These are phyloP conservation scores for Pachysandra terminalis DNA, from an alignment of 164 flowering plant genomes.

Conservation along the genomic window DNA sequence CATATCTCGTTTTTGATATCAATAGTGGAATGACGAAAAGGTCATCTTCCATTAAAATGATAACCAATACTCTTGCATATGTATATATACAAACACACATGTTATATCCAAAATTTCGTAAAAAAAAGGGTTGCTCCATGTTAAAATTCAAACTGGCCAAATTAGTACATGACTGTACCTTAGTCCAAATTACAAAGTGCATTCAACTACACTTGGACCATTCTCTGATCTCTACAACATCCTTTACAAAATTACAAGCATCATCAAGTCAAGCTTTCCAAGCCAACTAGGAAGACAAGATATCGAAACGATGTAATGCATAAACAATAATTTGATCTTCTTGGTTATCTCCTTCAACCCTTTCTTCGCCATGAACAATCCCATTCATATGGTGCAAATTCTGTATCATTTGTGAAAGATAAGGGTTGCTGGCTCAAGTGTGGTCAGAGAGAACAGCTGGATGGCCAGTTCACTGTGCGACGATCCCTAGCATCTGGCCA, in stretches of 20 bases:
- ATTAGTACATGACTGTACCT: neutral
- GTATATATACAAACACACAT: neutral
- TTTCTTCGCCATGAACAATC: conserved; percentile 68
- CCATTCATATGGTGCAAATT: conserved; percentile 80
- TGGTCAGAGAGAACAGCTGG: conserved; percentile 67
- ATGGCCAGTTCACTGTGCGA: conserved; percentile 84
- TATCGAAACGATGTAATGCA: conserved; percentile 29
- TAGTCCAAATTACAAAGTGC: neutral
- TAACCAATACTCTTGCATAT: too few species aligned
- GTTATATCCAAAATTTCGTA: neutral
- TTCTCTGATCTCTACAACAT: neutral
- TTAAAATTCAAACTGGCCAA: neutral
- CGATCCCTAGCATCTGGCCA: conserved; percentile 67
- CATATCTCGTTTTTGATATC: too few species aligned
- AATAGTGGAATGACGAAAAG: too few species aligned
- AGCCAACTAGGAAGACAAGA: neutral
- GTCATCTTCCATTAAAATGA: too few species aligned
- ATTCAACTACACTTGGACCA: neutral
- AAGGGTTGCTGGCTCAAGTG: conserved; percentile 57
- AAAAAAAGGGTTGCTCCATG: neutral
- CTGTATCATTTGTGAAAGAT: conserved; percentile 89
- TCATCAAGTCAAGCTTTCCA: neutral
- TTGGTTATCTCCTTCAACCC: conserved; percentile 74
- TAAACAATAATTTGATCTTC: conserved; percentile 94
- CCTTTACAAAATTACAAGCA: neutral